Evolutionary conservation across 805 yeast genomes (phyloP).

Genomic region (Kodamaea neixiangensis): DNA sequence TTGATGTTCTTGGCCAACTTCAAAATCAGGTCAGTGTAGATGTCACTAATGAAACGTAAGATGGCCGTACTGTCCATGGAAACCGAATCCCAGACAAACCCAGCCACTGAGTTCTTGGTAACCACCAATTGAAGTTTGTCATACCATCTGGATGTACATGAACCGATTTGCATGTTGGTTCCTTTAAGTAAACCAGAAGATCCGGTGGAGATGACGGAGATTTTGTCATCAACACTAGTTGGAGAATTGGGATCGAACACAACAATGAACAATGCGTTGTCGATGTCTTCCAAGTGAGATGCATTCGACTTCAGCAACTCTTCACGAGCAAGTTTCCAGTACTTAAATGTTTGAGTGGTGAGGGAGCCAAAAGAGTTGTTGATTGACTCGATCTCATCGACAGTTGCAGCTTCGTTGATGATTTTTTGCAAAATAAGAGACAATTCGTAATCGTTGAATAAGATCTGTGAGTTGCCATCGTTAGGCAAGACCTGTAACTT

Average conservation of each 20-base stretch:
- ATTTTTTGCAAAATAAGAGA: slow-evolving; percentile 45
- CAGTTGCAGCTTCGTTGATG: slow-evolving; percentile 35
- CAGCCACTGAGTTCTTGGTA: slow-evolving; percentile 58
- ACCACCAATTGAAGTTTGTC: slow-evolving; percentile 58
- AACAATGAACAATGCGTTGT: slow-evolving; percentile 53
- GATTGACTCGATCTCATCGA: slow-evolving; percentile 40
- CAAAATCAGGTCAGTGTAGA: slow-evolving; percentile 57
- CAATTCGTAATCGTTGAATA: slow-evolving; percentile 56
- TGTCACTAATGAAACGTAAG: slow-evolving; percentile 55
- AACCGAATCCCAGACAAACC: slow-evolving; percentile 59
- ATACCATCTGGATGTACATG: slow-evolving; percentile 61
- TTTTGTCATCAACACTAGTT: slow-evolving; percentile 47
- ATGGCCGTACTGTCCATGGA: slow-evolving; percentile 62
- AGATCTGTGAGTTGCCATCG: slow-evolving; percentile 39
- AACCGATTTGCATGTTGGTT: slow-evolving; percentile 53
- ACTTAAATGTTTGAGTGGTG: slow-evolving; percentile 52
- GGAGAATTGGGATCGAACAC: slow-evolving; percentile 52
- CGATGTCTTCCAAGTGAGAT: slow-evolving; percentile 39
- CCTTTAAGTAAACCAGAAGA: slow-evolving; percentile 42
- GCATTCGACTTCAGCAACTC: slow-evolving; percentile 43
- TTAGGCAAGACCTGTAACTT: slow-evolving; percentile 48
- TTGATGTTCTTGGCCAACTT: slow-evolving; percentile 59
- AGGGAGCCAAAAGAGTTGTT: slow-evolving; percentile 54
- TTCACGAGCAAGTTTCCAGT: slow-evolving; percentile 50
- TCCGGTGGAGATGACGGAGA: slow-evolving; percentile 54